Base-by-base conservation (phyloP, 371 early-diverging fungal genomes). In the Coemansia sp. region DNA sequence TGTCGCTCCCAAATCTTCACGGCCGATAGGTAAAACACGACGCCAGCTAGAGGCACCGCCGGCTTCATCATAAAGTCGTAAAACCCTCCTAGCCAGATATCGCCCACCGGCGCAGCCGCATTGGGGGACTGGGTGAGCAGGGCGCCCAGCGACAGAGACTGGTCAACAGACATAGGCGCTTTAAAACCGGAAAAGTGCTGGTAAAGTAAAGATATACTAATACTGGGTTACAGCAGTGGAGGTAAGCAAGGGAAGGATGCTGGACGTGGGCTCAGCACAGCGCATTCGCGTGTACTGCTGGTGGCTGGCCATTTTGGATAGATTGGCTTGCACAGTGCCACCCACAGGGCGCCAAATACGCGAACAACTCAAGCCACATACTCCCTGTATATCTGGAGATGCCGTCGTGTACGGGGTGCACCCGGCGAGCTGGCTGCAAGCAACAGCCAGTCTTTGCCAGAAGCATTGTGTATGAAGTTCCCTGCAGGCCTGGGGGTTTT, bases 11-110 rank as follows among this genome's bases (percentile, higher is more conserved):
- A 74, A 11, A 16, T 24, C 33, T 37, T 50, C 18, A 62, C 59
- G 32, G 46, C 39, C 0, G 62, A 6, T 8, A 70, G 48, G 31
- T 74, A 74, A 32, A 47, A 24, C 3, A 14, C 29, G 3, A 65
- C 48, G 5, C 71, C 71, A 5, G 50, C 47, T 11, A 74, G 34
- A 1, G 75, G 75, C 53, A 53, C 51, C 7, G 40, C 47, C 1
- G 75, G 75, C 51, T 34, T 53, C 75, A 74, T 74, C 66, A 65
- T 66, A 14, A 47, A 33, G 39, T 42, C 31, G 52, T 74, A 65
- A 14, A 70, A 16, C 5, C 62, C 8, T 40, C 75, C 66, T 16
- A 74, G 46, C 48, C 55, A 65, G 18, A 74, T 64, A 18, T 47
- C 47, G 7, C 57, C 58, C 16, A 60, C 58, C 5, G 43, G 53